Base-by-base conservation (phyloP, 2,329 filamentous ascomycete genomes). In the Rachicladosporium sp. region DNA sequence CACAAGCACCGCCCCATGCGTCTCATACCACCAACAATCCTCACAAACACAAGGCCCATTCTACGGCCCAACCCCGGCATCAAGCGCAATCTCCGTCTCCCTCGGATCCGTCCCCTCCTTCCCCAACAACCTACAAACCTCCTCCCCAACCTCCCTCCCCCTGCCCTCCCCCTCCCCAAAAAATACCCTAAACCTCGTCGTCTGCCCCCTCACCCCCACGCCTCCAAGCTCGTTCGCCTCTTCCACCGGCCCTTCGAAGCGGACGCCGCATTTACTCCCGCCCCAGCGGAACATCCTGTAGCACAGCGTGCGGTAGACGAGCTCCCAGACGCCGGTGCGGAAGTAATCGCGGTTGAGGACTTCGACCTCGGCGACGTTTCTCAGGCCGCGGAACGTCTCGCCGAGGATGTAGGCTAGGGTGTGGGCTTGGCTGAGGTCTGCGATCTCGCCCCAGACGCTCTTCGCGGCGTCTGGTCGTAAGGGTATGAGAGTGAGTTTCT, bases 341-440 rank as follows among this genome's bases (percentile, higher is more conserved):
- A 60, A 61, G 33, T 54, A 58, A 4, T 46, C 51, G 27, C 50
- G 30, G 35, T 60, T 60, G 38, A 49, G 38, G 35, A 61, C 54
- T 30, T 53, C 44, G 9, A 61, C 42, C 35, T 43, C 46, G 13
- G 45, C 33, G 2, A 61, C 53, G 6, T 52, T 51, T 4, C 50
- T 23, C 43, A 60, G 43, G 31, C 50, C 46, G 45, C 56, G 55
- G 19, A 59, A 38, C 15, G 55, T 59, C 49, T 61, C 58, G 31
- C 52, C 50, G 34, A 61, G 48, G 34, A 60, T 54, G 43, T 59
- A 59, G 6, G 57, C 57, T 34, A 61, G 45, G 9, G 56, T 59
- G 38, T 61, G 58, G 12, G 47, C 46, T 33, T 60, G 56, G 32
- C 48, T 51, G 31, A 60, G 46, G 40, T 59, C 56, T 32, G 58